Conservation (phyloP, 2,329 filamentous ascomycete species). For the Podosphaera fusca region DNA sequence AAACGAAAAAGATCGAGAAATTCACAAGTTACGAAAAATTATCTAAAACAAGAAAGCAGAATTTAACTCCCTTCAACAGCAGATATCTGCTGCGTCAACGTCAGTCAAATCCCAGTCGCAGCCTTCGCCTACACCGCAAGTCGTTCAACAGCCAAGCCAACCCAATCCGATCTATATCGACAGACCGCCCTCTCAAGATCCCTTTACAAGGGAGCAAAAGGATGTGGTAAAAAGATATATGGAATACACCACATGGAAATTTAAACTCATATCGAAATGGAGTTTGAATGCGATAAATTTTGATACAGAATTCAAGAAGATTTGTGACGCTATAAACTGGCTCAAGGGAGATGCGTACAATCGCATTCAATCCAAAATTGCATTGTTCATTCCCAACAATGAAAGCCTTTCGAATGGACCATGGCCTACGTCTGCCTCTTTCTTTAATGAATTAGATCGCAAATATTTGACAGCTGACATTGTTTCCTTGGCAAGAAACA, state of each 20-base stretch:
- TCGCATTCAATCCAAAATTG: background rate
- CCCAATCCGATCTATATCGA: background rate
- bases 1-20: background rate
- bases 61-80: background rate
- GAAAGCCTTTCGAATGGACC: background rate
- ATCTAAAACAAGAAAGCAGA: background rate
- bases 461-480: background rate
- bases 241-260: background rate
- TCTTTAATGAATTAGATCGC: background rate
- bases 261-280: background rate
- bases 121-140: background rate
- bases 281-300: background rate
- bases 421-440: background rate
- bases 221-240: background rate
- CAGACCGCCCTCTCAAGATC: background rate
- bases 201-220: background rate
- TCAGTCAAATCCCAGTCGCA: background rate
- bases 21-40: background rate
- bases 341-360: background rate
- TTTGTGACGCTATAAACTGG: background rate
- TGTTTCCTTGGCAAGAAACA: background rate
- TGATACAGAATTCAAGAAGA: background rate
- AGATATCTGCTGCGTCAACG: background rate
- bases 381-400: background rate
- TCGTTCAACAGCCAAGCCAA: background rate